Evolutionary conservation across 2,329 filamentous ascomycete species (phyloP).

Genomic region (Diaporthe sp.): DNA sequence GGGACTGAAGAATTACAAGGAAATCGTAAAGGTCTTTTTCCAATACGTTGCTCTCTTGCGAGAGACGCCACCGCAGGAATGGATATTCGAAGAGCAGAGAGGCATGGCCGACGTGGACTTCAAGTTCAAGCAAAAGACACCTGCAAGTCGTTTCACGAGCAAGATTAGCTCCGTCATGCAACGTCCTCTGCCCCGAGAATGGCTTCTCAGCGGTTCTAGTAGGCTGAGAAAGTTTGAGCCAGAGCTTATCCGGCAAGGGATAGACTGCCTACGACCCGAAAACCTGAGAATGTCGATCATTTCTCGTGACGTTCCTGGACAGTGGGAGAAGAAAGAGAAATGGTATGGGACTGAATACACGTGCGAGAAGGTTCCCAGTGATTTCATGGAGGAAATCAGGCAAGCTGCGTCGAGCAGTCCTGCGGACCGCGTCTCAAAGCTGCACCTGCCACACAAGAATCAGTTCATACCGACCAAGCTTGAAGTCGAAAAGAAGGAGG

Average conservation of each 20-base stretch:
- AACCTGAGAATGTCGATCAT: constrained; percentile 90
- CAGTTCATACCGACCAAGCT: constrained; percentile 95
- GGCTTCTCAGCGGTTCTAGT: constrained; percentile 85
- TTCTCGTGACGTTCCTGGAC: constrained; percentile 85
- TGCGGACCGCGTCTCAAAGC: constrained; percentile 73
- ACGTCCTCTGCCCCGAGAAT: constrained; percentile 86
- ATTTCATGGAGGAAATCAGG: constrained; percentile 80
- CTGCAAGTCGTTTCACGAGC: constrained; percentile 90
- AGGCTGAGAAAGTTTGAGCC: constrained; percentile 86
- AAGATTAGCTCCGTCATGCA: constrained; percentile 91
- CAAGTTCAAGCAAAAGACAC: constrained; percentile 93
- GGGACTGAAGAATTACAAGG: constrained; percentile 83
- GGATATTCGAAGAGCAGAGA: constrained; percentile 95
- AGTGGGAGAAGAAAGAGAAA: constrained; percentile 90
- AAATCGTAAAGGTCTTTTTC: constrained; percentile 87
- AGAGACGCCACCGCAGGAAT: constrained; percentile 85
- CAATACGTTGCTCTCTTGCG: constrained; percentile 91
- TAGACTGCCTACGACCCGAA: constrained; percentile 84
- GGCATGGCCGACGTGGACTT: constrained; percentile 94
- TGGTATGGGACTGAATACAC: constrained; percentile 99
- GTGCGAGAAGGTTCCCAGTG: constrained; percentile 81
- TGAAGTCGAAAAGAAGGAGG: constrained; percentile 94
- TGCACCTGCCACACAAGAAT: constrained; percentile 93
- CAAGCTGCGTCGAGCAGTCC: constrained; percentile 72
- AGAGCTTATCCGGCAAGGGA: constrained; percentile 78